Evolutionary conservation across 768 basidiomycete genomes (phyloP), one percentile per base, ranked within the genome.

Genomic region (Tricholoma bakamatsutake): DNA sequence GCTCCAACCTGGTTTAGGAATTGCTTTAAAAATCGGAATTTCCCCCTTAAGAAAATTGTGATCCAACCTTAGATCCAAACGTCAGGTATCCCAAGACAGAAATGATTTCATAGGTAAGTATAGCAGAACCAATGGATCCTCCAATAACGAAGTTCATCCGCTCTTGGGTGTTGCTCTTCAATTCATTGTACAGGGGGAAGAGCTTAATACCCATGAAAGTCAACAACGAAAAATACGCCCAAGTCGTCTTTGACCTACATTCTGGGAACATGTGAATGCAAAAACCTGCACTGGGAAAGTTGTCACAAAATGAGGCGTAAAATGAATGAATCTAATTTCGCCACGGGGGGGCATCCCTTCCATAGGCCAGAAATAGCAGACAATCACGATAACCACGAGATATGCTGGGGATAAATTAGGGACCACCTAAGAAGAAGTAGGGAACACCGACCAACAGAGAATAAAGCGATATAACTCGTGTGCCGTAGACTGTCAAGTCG

Each of bases 271-370:
- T 2, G 93, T 96, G 68, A 87, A 93, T 4, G 90, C 89, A 71
- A 94, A 94, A 13, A 95, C 87, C 68, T 93, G 95, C 27, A 98
- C 90, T 0, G 96, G 96, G 73, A 97, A 90, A 1, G 84, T 93
- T 12, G 88, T 80, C 13, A 95, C 71, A 64, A 94, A 93, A 57
- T 72, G 78, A 4, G 93, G 82, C 0, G 87, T 86, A 60, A 96
- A 84, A 62, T 84, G 82, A 60, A 93, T 77, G 34, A 86, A 71
- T 57, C 80, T 78, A 12, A 95, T 73, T 57, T 92, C 84, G 12
- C 92, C 91, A 6, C 71, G 76, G 1, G 76, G 69, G 33, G 78
- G 74, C 64, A 84, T 84, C 17, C 81, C 86, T 58, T 86, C 71
- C 31, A 88, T 65, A 1, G 90, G 90, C 69, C 79, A 79, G 65